These are phyloP conservation scores for Boletus pseudopeckii DNA, from an alignment of 768 basidiomycete genomes.

Conservation along the genomic window DNA sequence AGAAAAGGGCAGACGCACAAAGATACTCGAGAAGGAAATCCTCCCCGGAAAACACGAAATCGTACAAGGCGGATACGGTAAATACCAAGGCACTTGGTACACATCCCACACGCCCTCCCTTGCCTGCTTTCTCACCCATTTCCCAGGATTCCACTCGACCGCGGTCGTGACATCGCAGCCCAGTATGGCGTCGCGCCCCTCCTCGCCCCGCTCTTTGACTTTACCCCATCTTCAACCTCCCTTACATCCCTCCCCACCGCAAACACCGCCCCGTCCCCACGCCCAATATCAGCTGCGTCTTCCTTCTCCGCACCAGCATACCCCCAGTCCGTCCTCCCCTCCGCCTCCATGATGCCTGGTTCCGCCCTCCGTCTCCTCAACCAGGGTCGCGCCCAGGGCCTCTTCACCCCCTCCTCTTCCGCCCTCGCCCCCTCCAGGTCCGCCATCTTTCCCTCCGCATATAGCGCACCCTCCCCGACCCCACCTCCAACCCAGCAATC, in stretches of 20 bases:
- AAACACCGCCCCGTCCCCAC: slow-evolving; percentile 47
- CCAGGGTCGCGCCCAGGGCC: slow-evolving; percentile 81
- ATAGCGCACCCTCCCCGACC: slow-evolving; percentile 50
- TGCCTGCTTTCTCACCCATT: slow-evolving; percentile 7
- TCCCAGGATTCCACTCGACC: slow-evolving; percentile 89
- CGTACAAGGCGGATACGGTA: slow-evolving; percentile 98
- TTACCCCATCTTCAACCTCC: slow-evolving; percentile 72
- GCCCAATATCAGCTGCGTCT: slow-evolving; percentile 65
- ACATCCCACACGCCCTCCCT: slow-evolving; percentile 23
- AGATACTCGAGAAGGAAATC: slow-evolving; percentile 97
- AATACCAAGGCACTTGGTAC: slow-evolving; percentile 99
- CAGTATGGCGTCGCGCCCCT: slow-evolving; percentile 90
- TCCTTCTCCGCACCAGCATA: slow-evolving; percentile 59
- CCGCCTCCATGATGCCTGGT: slow-evolving; percentile 85
- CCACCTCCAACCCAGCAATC: slow-evolving; percentile 46
- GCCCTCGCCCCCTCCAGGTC: slow-evolving; percentile 43
- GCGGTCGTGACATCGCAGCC: slow-evolving; percentile 87
- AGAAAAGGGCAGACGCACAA: slow-evolving; percentile 93
- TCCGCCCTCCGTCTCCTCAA: slow-evolving; percentile 80
- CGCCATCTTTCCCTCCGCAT: slow-evolving; percentile 50
- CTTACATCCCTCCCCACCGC: slow-evolving; percentile 63
- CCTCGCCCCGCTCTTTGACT: slow-evolving; percentile 89
- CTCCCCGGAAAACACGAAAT: slow-evolving; percentile 95
- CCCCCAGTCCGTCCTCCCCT: slow-evolving; percentile 57
- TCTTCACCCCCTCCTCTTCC: slow-evolving; percentile 83